Evolutionary conservation across 202 grass and related monocot genomes (phyloP).

Genomic region (Setaria viridis): DNA sequence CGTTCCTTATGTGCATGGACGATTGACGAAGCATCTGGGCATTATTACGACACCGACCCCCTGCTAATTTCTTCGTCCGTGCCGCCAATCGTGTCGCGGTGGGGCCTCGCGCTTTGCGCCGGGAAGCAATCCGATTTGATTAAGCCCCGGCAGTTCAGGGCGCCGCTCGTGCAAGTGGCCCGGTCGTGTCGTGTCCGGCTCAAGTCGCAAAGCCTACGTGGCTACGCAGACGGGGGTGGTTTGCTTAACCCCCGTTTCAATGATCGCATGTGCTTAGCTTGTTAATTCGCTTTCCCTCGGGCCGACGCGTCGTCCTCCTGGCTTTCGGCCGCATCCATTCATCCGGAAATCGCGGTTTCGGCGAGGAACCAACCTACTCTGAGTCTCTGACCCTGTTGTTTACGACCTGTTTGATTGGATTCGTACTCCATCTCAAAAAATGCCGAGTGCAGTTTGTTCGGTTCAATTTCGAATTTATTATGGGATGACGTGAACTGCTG

Average conservation of each 20-base stretch:
- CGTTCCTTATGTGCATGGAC: not conserved
- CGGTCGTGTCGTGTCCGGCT: no score
- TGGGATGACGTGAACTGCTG: not conserved
- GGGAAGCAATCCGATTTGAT: not conserved
- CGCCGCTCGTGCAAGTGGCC: slow-evolving; percentile 18
- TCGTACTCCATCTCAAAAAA: not conserved
- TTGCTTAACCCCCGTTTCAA: not conserved
- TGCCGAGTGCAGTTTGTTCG: not conserved
- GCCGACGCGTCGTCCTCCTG: slow-evolving; percentile 24
- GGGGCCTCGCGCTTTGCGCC: not conserved
- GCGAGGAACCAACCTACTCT: not conserved
- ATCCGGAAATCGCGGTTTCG: slow-evolving; percentile 47
- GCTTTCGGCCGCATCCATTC: slow-evolving; percentile 35
- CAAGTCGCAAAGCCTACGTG: slow-evolving; percentile 35
- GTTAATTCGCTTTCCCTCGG: not conserved
- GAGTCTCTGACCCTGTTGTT: not conserved
- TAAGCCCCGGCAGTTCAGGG: slow-evolving; percentile 1
- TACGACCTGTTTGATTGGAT: slow-evolving; percentile 20
- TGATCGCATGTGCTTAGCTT: slow-evolving; percentile 20
- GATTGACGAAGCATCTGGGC: not conserved
- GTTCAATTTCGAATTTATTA: not conserved
- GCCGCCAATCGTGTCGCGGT: slow-evolving; percentile 40
- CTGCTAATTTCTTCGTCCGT: slow-evolving; percentile 5
- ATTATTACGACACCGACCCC: no score
- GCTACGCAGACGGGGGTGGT: not conserved